These are phyloP conservation scores for Brasilioporus rufonigricans DNA, from an alignment of 768 basidiomycete species.

Conservation along the genomic window DNA sequence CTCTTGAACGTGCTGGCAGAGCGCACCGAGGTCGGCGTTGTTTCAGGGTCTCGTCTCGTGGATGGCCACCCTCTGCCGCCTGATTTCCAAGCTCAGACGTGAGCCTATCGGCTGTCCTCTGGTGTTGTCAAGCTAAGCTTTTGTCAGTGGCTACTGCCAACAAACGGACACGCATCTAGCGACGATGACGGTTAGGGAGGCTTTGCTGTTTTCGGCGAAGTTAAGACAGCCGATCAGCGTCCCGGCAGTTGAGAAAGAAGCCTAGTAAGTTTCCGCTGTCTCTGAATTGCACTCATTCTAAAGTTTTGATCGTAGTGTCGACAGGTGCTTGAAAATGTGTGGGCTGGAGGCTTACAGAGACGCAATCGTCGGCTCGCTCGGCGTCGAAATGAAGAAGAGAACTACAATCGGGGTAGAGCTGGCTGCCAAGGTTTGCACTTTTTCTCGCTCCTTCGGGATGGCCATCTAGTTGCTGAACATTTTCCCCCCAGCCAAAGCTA, in stretches of 20 bases:
- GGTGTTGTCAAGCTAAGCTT: neutral
- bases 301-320: slow-evolving; percentile 39
- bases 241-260: slow-evolving; percentile 68
- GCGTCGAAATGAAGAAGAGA: slow-evolving; percentile 74
- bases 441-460: no score
- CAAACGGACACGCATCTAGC: slow-evolving; percentile 81
- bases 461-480: neutral
- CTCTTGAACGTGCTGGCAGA: slow-evolving; percentile 47
- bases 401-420: slow-evolving; percentile 87
- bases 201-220: slow-evolving; percentile 74
- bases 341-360: slow-evolving; percentile 65
- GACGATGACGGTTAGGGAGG: slow-evolving; percentile 76
- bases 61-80: slow-evolving; percentile 42
- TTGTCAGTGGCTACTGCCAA: slow-evolving; percentile 75
- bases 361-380: slow-evolving; percentile 64
- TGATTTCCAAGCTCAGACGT: slow-evolving; percentile 59
- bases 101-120: neutral
- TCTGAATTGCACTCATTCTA: neutral
- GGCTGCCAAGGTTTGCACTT: slow-evolving; percentile 59
- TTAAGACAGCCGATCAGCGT: slow-evolving; percentile 72
- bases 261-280: slow-evolving; percentile 51
- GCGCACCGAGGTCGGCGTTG: slow-evolving; percentile 36
- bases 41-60: slow-evolving; percentile 44
- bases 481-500: slow-evolving; percentile 54
- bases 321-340: slow-evolving; percentile 56